Conservation (phyloP, 495 filamentous ascomycete species). For the Penicillium goetzii region DNA sequence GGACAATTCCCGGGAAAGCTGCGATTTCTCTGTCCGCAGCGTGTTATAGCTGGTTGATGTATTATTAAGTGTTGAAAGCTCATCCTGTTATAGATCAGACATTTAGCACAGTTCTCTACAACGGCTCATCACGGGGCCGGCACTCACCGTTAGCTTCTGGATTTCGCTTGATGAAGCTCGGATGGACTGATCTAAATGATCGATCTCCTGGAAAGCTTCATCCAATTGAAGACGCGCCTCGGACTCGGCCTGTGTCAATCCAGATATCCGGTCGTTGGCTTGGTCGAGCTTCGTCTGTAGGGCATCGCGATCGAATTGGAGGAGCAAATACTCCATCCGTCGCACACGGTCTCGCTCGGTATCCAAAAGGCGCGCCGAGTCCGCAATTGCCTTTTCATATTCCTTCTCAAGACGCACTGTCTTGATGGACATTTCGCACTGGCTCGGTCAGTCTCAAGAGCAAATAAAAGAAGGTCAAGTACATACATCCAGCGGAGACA, state of each 20-base stretch:
- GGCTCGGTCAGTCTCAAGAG: slow-evolving; percentile 11
- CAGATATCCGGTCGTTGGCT: slow-evolving; percentile 54
- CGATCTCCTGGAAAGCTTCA: slow-evolving; percentile 55
- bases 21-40: slow-evolving; percentile 74
- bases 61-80: slow-evolving; percentile 64
- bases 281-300: slow-evolving; percentile 63
- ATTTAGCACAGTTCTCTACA: neutral
- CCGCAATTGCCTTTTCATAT: slow-evolving; percentile 62
- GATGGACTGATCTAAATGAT: slow-evolving; percentile 58
- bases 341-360: slow-evolving; percentile 68
- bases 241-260: slow-evolving; percentile 52
- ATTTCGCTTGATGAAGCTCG: slow-evolving; percentile 65
- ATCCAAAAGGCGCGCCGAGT: slow-evolving; percentile 63
- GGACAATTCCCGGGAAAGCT: slow-evolving; percentile 71
- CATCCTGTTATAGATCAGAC: slow-evolving; percentile 53
- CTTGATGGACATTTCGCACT: slow-evolving; percentile 51
- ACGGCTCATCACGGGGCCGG: neutral
- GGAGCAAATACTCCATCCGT: slow-evolving; percentile 65
- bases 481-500: slow-evolving; percentile 35
- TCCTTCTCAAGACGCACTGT: slow-evolving; percentile 62
- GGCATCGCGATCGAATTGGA: slow-evolving; percentile 72
- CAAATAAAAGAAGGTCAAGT: neutral
- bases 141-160: slow-evolving; percentile 65
- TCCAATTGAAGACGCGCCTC: slow-evolving; percentile 62
- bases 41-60: slow-evolving; percentile 69